Percentiles rank a stretch among this genome's conserved stretches.
Conservation (phyloP, 768 basidiomycete species). For the Boletus patriciae region DNA sequence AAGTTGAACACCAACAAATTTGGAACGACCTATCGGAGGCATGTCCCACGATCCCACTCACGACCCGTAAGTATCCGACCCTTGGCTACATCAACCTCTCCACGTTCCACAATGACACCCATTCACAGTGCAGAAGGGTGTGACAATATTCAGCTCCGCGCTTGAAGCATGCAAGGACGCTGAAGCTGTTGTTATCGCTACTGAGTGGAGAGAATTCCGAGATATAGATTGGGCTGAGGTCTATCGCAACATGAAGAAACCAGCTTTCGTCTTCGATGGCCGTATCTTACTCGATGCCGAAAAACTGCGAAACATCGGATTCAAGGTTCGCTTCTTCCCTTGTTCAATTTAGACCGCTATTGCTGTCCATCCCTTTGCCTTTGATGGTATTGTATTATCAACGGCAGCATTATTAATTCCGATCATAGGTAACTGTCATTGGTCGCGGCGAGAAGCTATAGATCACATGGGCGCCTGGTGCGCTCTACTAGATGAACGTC, state of each 20-base stretch:
- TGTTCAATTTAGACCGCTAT: background rate
- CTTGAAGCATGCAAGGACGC: constrained; percentile 85
- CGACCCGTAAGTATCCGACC: constrained; percentile 54
- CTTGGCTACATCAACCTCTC: background rate
- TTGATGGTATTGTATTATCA: constrained; percentile 12
- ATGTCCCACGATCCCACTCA: constrained; percentile 59
- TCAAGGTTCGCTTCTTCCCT: constrained; percentile 54
- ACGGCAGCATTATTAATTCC: constrained; percentile 2
- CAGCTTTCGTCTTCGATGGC: constrained; percentile 97
- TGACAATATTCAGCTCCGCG: constrained; percentile 74
- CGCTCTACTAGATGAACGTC: background rate
- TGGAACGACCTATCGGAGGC: constrained; percentile 78
- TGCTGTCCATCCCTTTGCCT: background rate
- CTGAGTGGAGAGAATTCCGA: constrained; percentile 97
- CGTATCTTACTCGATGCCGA: constrained; percentile 83
- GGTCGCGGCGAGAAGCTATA: constrained; percentile 52
- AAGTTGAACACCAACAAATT: constrained; percentile 84
- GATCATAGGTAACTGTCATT: constrained; percentile 53
- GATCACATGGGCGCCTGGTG: background rate
- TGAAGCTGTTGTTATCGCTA: constrained; percentile 94
- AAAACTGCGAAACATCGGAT: constrained; percentile 81
- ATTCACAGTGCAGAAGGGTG: constrained; percentile 77
- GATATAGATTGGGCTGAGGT: constrained; percentile 88
- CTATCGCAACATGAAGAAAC: constrained; percentile 90
- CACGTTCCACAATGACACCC: background rate